phyloP scores from a whole-genome alignment of 306 rosid genomes.

The Vachellia collinsii region DNA sequence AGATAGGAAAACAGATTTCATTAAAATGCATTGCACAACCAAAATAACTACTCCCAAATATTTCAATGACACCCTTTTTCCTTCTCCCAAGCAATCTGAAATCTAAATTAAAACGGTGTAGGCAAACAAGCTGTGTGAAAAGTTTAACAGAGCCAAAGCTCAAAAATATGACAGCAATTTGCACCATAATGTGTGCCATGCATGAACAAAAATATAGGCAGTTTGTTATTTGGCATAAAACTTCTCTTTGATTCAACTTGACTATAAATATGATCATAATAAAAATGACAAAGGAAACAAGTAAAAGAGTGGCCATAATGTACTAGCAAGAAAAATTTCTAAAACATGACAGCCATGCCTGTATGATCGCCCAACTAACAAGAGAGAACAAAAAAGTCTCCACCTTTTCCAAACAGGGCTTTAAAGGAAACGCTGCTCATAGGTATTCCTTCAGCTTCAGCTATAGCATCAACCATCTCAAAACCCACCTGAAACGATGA shows the following conservation, averaged over 20 bases:
- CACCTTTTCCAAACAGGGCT: conserved; percentile 88
- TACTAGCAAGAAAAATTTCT: conserved; percentile 20
- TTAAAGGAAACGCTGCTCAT: conserved; percentile 73
- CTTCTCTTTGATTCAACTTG: neutral
- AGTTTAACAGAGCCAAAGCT: neutral
- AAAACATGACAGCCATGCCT: neutral
- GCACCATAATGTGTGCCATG: neutral
- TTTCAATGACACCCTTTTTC: conserved; percentile 2
- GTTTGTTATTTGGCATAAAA: neutral
- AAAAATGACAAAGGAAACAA: neutral
- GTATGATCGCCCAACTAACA: conserved; percentile 11
- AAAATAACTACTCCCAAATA: conserved; percentile 4
- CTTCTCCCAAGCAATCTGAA: conserved; percentile 21
- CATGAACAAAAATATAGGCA: neutral
- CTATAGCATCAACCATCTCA: conserved; percentile 89
- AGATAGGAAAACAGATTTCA: conserved; percentile 29
- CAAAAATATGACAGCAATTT: neutral
- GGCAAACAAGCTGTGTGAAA: neutral
- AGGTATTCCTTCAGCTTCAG: conserved; percentile 87
- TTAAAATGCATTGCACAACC: conserved; percentile 15
- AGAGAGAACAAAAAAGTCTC: conserved; percentile 10
- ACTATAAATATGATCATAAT: neutral
- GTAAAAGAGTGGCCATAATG: conserved; percentile 1
- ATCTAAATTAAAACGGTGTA: conserved; percentile 25
- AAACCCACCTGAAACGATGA: conserved; percentile 76